Base-by-base conservation (phyloP, 768 basidiomycete genomes). In the Tulasnella calospora region DNA sequence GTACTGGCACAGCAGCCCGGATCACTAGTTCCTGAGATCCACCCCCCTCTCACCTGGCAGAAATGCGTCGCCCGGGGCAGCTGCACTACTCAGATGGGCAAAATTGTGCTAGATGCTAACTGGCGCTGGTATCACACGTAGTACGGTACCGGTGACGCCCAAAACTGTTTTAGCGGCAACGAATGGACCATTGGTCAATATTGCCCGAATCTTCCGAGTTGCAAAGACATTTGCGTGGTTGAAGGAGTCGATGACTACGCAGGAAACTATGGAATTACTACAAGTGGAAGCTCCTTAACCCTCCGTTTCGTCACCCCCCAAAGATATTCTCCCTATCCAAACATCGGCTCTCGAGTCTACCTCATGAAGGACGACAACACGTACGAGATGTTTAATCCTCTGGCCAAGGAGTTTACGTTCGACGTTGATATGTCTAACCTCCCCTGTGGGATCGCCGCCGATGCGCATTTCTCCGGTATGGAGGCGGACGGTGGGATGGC, bases 361-460 rank as follows among this genome's bases (percentile, higher is more conserved):
- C 86, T 90, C 82, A 84, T 90, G 85, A 83, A 83, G 19, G 30
- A 38, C 77, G 46, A 75, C 74, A 75, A 38, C 46, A 30, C 44
- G 33, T 75, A 75, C 74, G 36, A 75, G 30, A 75, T 4, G 27
- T 75, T 75, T 27, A 75, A 75, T 17, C 74, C 35, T 7, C 27
- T 47, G 1, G 44, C n/a, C 13, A 3, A 57, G 27, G 74, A 75
- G 40, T 73, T 71, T 51, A 7, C 46, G 41, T 47, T 75, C 40
- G 74, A 75, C 30, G 74, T 75, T 21, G 74, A 75, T 17, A 7
- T 75, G 10, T 51, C 40, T 0, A 75, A n/a, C 7, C n/a, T 75
- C 2, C 46, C 46, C 10, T 33, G 61, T 17, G 61, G 61, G 3
- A 67, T 67, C 27, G 33, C 61, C 7, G 61, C 46, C 7, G 27